Base-by-base conservation (phyloP, 768 basidiomycete species). In the Kwoniella europaea region DNA sequence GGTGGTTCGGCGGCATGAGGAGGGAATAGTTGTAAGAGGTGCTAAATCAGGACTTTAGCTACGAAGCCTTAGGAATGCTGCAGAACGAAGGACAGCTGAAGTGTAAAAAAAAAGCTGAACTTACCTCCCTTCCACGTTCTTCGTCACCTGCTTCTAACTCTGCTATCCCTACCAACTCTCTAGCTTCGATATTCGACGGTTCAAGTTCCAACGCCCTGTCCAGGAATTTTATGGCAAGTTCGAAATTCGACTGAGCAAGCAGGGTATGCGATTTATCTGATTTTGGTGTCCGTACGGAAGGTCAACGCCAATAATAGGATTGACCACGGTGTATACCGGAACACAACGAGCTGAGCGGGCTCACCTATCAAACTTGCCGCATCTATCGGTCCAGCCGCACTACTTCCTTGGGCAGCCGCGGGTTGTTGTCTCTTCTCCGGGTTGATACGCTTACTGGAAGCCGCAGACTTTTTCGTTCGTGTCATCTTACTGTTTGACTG, bases 161-260 rank as follows among this genome's bases (percentile, higher is more conserved):
- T 1, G 88, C 86, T 0, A 94, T 88, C 1, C 93, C 94, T 9
- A 92, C 86, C 83, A 94, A 89, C 82, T 95, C 93, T 76, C 86
- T 89, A 1, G 90, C 92, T 69, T 90, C 88, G 1, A 85, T 86
- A 84, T 92, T 88, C 41, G 84, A 83, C 10, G 89, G 86, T 66
- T 91, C 88, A 61, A 88, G 85, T 73, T 91, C 87, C 41, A 94
- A 84, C 18, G 91, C 87, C 55, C 93, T 88, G 56, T 86, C 85
- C 50, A 89, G 85, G 80, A 95, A 94, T 63, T 87, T 88, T 62
- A 87, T 84, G 2, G 93, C 92, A 59, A 95, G 88, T 61, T 91
- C 88, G 80, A 92, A 94, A 83, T 94, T 90, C 79, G 91, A 93
- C 84, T 93, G 91, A 24, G 90, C 87, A 74, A 95, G 88, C 65